These are phyloP conservation scores for Mortierella antarctica DNA, from an alignment of 192 early-diverging fungal species.

Conservation along the genomic window DNA sequence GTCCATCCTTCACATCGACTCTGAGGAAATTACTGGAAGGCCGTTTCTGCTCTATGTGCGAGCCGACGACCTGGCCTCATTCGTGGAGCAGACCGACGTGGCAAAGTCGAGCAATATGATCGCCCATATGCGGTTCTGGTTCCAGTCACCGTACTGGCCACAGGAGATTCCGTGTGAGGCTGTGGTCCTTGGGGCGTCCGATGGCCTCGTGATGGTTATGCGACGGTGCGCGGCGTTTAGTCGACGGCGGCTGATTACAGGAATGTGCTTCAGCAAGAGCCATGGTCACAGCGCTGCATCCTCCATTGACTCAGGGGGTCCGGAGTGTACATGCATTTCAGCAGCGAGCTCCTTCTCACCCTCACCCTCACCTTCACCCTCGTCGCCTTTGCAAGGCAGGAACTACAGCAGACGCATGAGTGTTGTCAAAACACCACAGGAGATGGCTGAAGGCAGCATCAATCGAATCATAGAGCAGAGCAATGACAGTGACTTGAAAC, in stretches of 20 bases:
- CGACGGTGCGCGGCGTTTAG: slow-evolving; percentile 11
- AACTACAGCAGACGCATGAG: too few relatives aligned
- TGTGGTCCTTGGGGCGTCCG: slow-evolving; percentile 22
- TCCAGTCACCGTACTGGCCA: slow-evolving; percentile 21
- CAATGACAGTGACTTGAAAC: too few relatives aligned
- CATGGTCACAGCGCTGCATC: neutral
- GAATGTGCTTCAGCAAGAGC: neutral
- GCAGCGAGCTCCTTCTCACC: too few relatives aligned
- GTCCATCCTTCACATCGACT: slow-evolving; percentile 9
- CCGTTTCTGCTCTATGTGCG: slow-evolving; percentile 29
- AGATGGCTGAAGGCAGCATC: too few relatives aligned
- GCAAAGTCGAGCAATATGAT: slow-evolving; percentile 21
- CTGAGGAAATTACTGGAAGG: slow-evolving; percentile 22
- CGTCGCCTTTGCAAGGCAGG: too few relatives aligned
- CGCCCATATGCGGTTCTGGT: slow-evolving; percentile 37
- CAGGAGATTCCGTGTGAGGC: slow-evolving; percentile 26
- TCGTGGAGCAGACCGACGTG: slow-evolving; percentile 28
- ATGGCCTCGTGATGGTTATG: slow-evolving; percentile 16
- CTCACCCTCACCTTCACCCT: too few relatives aligned
- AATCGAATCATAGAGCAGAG: too few relatives aligned
- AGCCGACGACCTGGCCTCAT: slow-evolving; percentile 27
- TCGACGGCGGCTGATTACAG: slow-evolving; percentile 5
- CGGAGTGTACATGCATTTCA: too few relatives aligned
- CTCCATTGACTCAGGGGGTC: neutral
- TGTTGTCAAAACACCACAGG: too few relatives aligned